phyloP scores from a whole-genome alignment of 2,329 filamentous ascomycete species.

The Sphaerostilbella broomeana region DNA sequence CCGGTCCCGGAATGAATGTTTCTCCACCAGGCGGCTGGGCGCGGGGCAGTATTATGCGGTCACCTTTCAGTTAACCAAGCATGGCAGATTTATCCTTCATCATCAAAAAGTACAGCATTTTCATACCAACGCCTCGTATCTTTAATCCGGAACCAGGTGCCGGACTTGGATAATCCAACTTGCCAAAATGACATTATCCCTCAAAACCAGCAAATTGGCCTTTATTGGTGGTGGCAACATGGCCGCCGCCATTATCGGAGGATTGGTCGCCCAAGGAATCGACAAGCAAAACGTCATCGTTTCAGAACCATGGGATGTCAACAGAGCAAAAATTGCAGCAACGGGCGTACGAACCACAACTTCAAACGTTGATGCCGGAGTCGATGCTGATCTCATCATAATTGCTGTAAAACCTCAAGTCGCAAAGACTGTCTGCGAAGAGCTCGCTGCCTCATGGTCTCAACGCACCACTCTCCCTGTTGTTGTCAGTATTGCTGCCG shows the following conservation, averaged over 20 bases:
- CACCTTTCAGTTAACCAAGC: neutral
- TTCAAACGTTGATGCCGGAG: conserved; percentile 39
- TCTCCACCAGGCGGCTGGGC: conserved; percentile 2
- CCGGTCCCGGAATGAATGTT: conserved; percentile 8
- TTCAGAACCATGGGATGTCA: conserved; percentile 47
- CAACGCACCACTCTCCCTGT: conserved; percentile 31
- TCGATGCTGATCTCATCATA: conserved; percentile 40
- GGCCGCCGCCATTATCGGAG: conserved; percentile 46
- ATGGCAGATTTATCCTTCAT: neutral
- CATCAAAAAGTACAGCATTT: no score
- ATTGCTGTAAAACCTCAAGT: conserved; percentile 48
- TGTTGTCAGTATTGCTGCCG: conserved; percentile 43
- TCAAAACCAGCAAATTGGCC: conserved; percentile 28
- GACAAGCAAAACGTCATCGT: conserved; percentile 40
- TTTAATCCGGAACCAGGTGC: neutral
- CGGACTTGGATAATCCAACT: neutral
- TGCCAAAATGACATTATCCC: conserved; percentile 21
- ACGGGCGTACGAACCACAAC: conserved; percentile 40
- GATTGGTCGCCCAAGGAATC: conserved; percentile 38
- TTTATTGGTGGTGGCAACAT: conserved; percentile 45
- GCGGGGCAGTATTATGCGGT: neutral
- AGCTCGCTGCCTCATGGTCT: conserved; percentile 36
- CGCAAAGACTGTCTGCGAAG: conserved; percentile 39
- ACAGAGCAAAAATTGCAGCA: conserved; percentile 42
- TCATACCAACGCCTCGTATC: conserved; percentile 6